A percentile compares a stretch with the other conserved stretches of the same genome.
These are phyloP conservation scores for Lactifluus volemus DNA, from an alignment of 768 basidiomycete genomes.

Conservation along the genomic window DNA sequence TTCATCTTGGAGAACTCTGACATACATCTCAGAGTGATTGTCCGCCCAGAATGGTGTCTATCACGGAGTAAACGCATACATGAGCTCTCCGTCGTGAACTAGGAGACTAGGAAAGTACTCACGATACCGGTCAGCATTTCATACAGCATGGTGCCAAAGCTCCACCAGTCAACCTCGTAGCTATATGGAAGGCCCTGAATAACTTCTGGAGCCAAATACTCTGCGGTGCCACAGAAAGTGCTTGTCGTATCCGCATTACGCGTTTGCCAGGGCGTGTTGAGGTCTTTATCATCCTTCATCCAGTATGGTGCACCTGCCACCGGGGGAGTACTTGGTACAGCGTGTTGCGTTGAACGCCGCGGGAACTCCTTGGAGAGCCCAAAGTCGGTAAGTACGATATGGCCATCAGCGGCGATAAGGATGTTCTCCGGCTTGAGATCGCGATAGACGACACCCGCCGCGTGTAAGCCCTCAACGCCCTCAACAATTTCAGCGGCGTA, in stretches of 20 bases:
- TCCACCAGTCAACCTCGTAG: conserved; percentile 98
- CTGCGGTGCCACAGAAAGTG: conserved; percentile 94
- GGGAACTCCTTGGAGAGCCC: conserved; percentile 91
- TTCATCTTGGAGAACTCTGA: conserved; percentile 84
- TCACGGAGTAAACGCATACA: conserved; percentile 17
- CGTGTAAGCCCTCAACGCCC: conserved; percentile 90
- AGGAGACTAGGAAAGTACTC: conserved; percentile 31
- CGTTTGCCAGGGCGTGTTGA: conserved; percentile 49
- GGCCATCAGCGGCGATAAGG: conserved; percentile 87
- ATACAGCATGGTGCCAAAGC: conserved; percentile 93
- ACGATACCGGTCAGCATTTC: conserved; percentile 97
- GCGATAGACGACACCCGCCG: conserved; percentile 92
- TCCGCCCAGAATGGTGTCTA: conserved; percentile 91
- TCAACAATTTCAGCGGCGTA: conserved; percentile 97
- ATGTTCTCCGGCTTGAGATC: conserved; percentile 98
- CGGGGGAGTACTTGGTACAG: conserved; percentile 42
- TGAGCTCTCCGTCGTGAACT: neutral
- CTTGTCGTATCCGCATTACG: conserved; percentile 56
- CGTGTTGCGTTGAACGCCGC: conserved; percentile 29
- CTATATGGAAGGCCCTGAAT: conserved; percentile 85
- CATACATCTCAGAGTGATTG: conserved; percentile 94
- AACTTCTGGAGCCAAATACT: conserved; percentile 95
- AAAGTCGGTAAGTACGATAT: conserved; percentile 96
- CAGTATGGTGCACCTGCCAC: conserved; percentile 55
- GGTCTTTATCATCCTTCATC: conserved; percentile 62